These are phyloP conservation scores for Globisporangium ultimum DNA, from an alignment of 352 stramenopile genomes.

Conservation along the genomic window DNA sequence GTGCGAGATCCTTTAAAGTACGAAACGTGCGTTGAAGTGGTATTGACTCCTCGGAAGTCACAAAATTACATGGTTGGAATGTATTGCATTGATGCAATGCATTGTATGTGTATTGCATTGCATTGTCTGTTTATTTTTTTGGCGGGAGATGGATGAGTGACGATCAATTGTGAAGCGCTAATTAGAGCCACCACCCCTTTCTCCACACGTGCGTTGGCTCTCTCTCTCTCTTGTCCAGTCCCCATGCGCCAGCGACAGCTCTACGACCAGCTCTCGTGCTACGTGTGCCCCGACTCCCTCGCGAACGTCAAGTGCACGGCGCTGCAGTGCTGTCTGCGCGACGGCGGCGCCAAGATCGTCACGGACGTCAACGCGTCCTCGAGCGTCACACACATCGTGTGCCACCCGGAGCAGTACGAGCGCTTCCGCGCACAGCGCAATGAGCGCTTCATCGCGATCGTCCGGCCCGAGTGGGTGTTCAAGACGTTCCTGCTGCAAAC, in stretches of 20 bases:
- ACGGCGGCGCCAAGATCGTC: slow-evolving; percentile 53
- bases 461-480: slow-evolving; percentile 81
- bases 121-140: not conserved
- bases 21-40: not conserved
- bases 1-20: not conserved
- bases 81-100: not conserved
- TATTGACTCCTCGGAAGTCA: not conserved
- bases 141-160: not conserved
- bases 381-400: slow-evolving; percentile 74
- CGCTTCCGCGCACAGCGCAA: slow-evolving; percentile 47
- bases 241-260: slow-evolving; percentile 43
- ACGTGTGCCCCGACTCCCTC: slow-evolving; percentile 52
- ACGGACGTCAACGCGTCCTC: slow-evolving; percentile 17
- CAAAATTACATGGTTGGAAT: too few relatives aligned
- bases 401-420: slow-evolving; percentile 47
- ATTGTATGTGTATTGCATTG: not conserved
- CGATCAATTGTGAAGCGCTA: not conserved
- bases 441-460: slow-evolving; percentile 66
- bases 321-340: slow-evolving; percentile 58
- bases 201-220: not conserved
- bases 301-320: slow-evolving; percentile 29
- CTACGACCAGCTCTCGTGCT: slow-evolving; percentile 44
- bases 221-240: not conserved
- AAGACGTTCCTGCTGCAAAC: slow-evolving; percentile 64
- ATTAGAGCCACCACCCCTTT: not conserved